phyloP scores from a whole-genome alignment of 352 stramenopile species.

The Aphanomyces astaci region DNA sequence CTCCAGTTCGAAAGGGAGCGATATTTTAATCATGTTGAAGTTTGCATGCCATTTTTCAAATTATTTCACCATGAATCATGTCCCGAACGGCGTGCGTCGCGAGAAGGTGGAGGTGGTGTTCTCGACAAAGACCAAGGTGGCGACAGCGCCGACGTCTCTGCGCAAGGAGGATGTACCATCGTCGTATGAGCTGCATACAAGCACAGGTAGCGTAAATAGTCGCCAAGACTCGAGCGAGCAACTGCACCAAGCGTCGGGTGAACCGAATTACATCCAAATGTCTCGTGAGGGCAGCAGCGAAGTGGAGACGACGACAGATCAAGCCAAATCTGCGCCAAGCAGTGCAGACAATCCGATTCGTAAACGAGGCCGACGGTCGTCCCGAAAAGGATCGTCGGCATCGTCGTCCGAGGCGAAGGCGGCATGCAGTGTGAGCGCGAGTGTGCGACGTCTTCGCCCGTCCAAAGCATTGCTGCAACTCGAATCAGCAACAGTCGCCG shows the following conservation, averaged over 20 bases:
- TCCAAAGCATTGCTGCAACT: slow-evolving; percentile 62
- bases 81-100: background rate
- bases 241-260: background rate
- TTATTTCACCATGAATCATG: background rate
- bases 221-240: slow-evolving; percentile 10
- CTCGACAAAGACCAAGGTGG: slow-evolving; percentile 19
- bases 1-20: background rate
- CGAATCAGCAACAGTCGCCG: slow-evolving; percentile 57
- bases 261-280: slow-evolving; percentile 3
- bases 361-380: slow-evolving; percentile 16
- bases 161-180: background rate
- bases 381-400: slow-evolving; percentile 13
- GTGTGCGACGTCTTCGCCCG: slow-evolving; percentile 37
- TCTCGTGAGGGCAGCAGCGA: slow-evolving; percentile 16
- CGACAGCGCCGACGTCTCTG: background rate
- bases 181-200: background rate
- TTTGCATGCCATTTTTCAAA: background rate
- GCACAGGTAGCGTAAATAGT: slow-evolving; percentile 9
- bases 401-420: background rate
- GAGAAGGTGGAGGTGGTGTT: slow-evolving; percentile 19
- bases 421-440: slow-evolving; percentile 2
- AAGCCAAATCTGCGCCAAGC: background rate
- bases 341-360: background rate
- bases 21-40: slow-evolving; percentile 3
- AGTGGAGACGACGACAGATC: background rate